Percentiles rank a stretch among this genome's conserved stretches.
Evolutionary conservation across 768 basidiomycete genomes (phyloP).

Genomic region (Inosperma sp.): DNA sequence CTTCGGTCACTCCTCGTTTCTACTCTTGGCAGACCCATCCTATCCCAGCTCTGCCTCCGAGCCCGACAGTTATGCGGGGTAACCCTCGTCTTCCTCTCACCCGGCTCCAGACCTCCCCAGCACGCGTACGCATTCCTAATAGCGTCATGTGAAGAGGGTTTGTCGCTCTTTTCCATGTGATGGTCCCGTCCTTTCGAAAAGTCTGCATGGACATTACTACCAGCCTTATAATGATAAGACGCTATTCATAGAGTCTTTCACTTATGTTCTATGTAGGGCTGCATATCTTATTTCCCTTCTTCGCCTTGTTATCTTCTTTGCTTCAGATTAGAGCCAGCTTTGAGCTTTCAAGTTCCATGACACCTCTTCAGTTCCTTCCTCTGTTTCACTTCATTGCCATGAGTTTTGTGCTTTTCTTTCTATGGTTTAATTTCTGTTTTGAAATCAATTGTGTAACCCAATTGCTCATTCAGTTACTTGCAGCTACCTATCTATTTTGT

Average conservation of each 20-base stretch:
- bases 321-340: not conserved
- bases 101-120: constrained; percentile 44
- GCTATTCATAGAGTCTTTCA: constrained; percentile 1
- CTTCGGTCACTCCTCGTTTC: constrained; percentile 51
- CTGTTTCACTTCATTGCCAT: not conserved
- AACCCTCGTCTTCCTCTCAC: constrained; percentile 54
- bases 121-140: constrained; percentile 44
- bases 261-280: constrained; percentile 5
- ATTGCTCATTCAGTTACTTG: constrained; percentile 2
- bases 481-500: no score
- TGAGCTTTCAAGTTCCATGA: not conserved
- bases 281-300: not conserved
- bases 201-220: constrained; percentile 4
- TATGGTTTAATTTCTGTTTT: not conserved
- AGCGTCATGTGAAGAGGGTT: constrained; percentile 30
- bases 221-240: not conserved
- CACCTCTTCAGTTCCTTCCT: not conserved
- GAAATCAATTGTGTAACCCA: not conserved
- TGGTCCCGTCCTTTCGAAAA: constrained; percentile 1
- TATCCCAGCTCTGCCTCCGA: constrained; percentile 27
- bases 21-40: constrained; percentile 47
- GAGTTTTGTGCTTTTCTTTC: not conserved
- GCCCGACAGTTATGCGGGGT: constrained; percentile 31
- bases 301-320: no score
- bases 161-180: constrained; percentile 6